These are phyloP conservation scores for Globisporangium orthogonon DNA, from an alignment of 352 stramenopile species.

Conservation along the genomic window DNA sequence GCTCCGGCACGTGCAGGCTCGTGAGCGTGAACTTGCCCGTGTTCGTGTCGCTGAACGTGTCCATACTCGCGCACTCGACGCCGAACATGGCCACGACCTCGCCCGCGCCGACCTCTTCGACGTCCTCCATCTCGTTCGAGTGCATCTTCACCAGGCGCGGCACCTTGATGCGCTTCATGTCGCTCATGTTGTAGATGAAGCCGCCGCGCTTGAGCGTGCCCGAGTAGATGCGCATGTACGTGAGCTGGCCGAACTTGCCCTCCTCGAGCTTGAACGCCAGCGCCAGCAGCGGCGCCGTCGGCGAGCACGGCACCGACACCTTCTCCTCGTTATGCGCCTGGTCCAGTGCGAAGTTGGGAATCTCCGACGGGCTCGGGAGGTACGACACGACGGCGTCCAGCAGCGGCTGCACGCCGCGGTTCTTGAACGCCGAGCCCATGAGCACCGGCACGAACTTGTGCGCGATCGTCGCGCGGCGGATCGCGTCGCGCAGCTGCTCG, in stretches of 20 bases:
- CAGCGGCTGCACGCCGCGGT: constrained; percentile 98
- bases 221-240: constrained; percentile 95
- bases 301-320: constrained; percentile 82
- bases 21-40: constrained; percentile 91
- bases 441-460: constrained; percentile 99
- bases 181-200: constrained; percentile 87
- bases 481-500: constrained; percentile 91
- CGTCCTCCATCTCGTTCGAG: constrained; percentile 99
- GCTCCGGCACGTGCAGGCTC: constrained; percentile 97
- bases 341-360: constrained; percentile 96
- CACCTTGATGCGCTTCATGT: constrained; percentile 94
- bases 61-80: constrained; percentile 98
- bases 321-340: constrained; percentile 89
- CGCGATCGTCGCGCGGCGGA: constrained; percentile 93
- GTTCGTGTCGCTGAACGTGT: constrained; percentile 94
- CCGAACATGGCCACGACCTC: constrained; percentile 99
- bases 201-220: constrained; percentile 79
- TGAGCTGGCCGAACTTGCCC: constrained; percentile 98
- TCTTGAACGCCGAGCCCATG: constrained; percentile 98
- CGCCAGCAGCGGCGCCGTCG: constrained; percentile 90
- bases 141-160: constrained; percentile 98
- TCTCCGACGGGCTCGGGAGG: constrained; percentile 92
- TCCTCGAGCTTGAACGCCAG: constrained; percentile 99
- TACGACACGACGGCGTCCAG: constrained; percentile 98
- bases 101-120: constrained; percentile 91